Conservation (phyloP, 768 basidiomycete genomes). For the Rhodotorula babjevae region DNA sequence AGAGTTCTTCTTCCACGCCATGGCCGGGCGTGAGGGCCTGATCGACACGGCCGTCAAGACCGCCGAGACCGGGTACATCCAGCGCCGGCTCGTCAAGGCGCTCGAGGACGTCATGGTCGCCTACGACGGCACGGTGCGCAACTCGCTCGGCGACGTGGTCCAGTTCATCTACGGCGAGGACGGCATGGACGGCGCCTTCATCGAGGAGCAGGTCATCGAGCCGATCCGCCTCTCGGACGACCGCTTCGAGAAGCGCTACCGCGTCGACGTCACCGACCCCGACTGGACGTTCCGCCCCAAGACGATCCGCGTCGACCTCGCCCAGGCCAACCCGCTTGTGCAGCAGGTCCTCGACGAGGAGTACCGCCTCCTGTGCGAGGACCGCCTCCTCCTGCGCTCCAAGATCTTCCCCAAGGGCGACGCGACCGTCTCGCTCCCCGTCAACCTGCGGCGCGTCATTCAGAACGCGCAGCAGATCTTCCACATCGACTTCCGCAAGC, state of each 20-base stretch:
- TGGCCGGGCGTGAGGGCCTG: constrained; percentile 98
- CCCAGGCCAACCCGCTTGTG: constrained; percentile 63
- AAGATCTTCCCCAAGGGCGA: constrained; percentile 73
- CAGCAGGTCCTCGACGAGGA: constrained; percentile 81
- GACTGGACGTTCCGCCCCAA: constrained; percentile 72
- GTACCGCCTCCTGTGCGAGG: constrained; percentile 60
- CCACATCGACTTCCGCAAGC: constrained; percentile 89
- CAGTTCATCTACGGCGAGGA: constrained; percentile 98
- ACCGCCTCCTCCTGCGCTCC: constrained; percentile 69
- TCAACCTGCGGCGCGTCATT: constrained; percentile 89
- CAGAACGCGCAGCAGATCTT: constrained; percentile 95
- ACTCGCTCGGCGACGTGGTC: constrained; percentile 90
- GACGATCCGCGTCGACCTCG: constrained; percentile 78
- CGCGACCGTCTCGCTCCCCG: constrained; percentile 81
- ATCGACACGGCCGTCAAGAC: constrained; percentile 99
- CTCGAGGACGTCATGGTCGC: constrained; percentile 95
- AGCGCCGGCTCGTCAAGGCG: constrained; percentile 95
- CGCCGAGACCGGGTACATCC: constrained; percentile 98
- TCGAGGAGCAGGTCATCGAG: constrained; percentile 90
- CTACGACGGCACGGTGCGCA: constrained; percentile 96
- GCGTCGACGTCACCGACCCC: constrained; percentile 81
- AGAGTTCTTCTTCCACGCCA: constrained; percentile 99
- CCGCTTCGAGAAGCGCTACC: constrained; percentile 84
- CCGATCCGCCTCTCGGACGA: constrained; percentile 74
- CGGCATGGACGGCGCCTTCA: constrained; percentile 96